Evolutionary conservation across 2,329 filamentous ascomycete species (phyloP).

Genomic region (Xylariaceae sp.): DNA sequence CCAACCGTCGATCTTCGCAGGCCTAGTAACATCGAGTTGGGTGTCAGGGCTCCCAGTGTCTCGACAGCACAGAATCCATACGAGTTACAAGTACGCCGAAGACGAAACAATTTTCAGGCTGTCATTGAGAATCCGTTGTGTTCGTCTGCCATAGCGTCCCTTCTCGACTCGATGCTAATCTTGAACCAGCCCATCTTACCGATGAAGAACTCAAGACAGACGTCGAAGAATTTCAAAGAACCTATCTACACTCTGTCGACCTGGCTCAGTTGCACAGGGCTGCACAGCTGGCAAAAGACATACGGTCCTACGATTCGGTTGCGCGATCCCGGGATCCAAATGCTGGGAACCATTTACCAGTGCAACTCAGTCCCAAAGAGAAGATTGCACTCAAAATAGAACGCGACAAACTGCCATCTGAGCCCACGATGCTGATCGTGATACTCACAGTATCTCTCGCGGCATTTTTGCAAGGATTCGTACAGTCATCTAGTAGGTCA

Average conservation of each 20-base stretch:
- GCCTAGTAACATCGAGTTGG: constrained; percentile 11
- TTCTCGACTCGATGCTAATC: constrained; percentile 2
- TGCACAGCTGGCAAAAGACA: constrained; percentile 41
- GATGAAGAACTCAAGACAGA: constrained; percentile 38
- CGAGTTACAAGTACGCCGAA: constrained; percentile 24
- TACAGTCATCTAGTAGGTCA: constrained; percentile 34
- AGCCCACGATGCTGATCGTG: constrained; percentile 39
- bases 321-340: constrained; percentile 28
- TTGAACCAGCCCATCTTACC: constrained; percentile 33
- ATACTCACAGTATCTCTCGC: constrained; percentile 43
- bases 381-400: constrained; percentile 38
- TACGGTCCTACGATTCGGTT: constrained; percentile 38
- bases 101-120: constrained; percentile 33
- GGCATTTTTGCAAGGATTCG: constrained; percentile 43
- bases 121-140: constrained; percentile 39
- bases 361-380: constrained; percentile 35
- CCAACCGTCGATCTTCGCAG: constrained; percentile 5
- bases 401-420: constrained; percentile 38
- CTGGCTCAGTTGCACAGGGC: constrained; percentile 35
- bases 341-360: constrained; percentile 27
- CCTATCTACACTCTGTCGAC: constrained; percentile 29
- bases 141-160: constrained; percentile 7
- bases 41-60: background rate
- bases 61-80: constrained; percentile 17
- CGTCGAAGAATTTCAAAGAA: constrained; percentile 32